Percentiles rank a stretch among this genome's conserved stretches.
These are phyloP conservation scores for Bocquillonia castaneifolia DNA, from an alignment of 441 rosid genomes.

Conservation along the genomic window DNA sequence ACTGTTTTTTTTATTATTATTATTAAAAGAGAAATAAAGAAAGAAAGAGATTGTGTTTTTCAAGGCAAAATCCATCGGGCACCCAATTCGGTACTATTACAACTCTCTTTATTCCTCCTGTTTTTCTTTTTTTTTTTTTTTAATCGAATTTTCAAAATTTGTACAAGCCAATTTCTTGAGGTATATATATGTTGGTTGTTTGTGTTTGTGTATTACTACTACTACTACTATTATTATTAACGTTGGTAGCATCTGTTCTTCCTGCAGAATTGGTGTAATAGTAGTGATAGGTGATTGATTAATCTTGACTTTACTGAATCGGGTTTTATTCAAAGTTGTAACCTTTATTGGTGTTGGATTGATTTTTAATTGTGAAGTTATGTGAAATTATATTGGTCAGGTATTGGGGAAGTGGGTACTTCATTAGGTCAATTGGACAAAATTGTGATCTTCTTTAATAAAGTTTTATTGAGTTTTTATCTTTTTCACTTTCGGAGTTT, in stretches of 20 bases:
- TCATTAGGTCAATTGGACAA: no score
- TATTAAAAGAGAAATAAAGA: not conserved
- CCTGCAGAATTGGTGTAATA: not conserved
- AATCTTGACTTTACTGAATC: no score
- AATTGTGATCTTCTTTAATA: no score
- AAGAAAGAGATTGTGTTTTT: constrained; percentile 27
- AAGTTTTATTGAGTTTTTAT: no score
- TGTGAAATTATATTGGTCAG: no score
- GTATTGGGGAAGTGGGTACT: no score
- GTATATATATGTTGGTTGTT: not conserved
- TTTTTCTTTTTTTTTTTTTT: not conserved
- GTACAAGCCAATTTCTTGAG: not conserved
- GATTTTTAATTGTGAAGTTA: no score
- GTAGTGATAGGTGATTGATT: not conserved
- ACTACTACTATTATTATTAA: not conserved
- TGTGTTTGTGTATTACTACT: not conserved
- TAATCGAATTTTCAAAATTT: not conserved
- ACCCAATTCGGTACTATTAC: constrained; percentile 35
- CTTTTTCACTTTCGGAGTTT: no score
- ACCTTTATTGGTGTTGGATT: no score
- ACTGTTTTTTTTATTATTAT: not conserved
- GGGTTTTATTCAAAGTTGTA: no score
- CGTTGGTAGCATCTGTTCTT: not conserved
- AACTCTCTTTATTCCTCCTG: not conserved
- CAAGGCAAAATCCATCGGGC: constrained; percentile 41